These are phyloP conservation scores for Fusarium sulawesiense DNA, from an alignment of 2,329 filamentous ascomycete genomes.

Conservation along the genomic window DNA sequence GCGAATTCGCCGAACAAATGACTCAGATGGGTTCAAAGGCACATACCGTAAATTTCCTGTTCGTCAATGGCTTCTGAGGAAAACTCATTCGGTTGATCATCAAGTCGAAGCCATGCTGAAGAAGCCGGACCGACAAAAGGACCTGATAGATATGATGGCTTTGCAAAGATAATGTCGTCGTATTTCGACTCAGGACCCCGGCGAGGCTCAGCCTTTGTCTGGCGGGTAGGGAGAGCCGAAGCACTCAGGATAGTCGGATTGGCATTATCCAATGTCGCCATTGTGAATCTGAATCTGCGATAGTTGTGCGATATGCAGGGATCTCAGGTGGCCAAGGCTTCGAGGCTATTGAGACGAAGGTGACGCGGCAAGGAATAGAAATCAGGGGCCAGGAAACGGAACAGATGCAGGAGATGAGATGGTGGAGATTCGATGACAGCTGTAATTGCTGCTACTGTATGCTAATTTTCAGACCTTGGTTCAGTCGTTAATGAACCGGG, in stretches of 20 bases:
- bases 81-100: conserved; percentile 66
- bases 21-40: conserved; percentile 1
- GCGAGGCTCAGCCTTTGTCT: conserved; percentile 61
- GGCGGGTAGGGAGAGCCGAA: conserved; percentile 87
- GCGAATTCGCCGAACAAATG: conserved; percentile 19
- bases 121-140: conserved; percentile 54
- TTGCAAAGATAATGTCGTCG: conserved; percentile 59
- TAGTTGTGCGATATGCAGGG: conserved; percentile 24
- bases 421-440: conserved; percentile 37
- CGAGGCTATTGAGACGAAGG: conserved; percentile 18
- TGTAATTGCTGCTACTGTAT: conserved; percentile 26
- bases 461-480: conserved; percentile 24
- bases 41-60: conserved; percentile 92
- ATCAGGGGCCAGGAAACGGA: not conserved
- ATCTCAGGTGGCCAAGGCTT: conserved; percentile 22
- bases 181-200: conserved; percentile 61
- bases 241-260: conserved; percentile 93
- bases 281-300: conserved; percentile 18
- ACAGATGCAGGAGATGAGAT: conserved; percentile 25
- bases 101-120: conserved; percentile 49
- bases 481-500: conserved; percentile 32
- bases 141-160: conserved; percentile 57
- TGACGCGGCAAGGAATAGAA: conserved; percentile 16
- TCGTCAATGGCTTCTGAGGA: conserved; percentile 88
- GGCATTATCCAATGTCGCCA: conserved; percentile 72